A percentile compares a stretch with the other conserved stretches of the same genome.
phyloP scores from a whole-genome alignment of 1,284 basidiomycete species.

The Cerioporus squamosus region DNA sequence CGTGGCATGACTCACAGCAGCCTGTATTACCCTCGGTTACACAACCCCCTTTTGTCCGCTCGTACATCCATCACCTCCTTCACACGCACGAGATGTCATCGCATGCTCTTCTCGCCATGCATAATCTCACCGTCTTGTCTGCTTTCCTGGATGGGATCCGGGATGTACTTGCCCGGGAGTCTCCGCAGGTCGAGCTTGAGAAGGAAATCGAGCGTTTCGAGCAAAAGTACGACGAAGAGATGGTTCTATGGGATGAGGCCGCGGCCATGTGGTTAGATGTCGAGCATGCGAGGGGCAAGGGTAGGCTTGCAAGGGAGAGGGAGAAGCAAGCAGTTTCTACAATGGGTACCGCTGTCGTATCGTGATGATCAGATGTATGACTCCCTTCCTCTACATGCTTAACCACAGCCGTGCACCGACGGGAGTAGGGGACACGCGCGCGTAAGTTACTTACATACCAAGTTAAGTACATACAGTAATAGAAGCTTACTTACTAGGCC shows the following conservation, averaged over 20 bases:
- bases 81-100: constrained; percentile 89
- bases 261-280: constrained; percentile 61
- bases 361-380: constrained; percentile 11
- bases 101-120: constrained; percentile 70
- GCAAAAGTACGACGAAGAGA: constrained; percentile 52
- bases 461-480: no score
- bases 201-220: constrained; percentile 57
- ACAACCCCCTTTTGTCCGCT: constrained; percentile 57
- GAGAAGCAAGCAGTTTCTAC: constrained; percentile 27
- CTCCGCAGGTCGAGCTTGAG: constrained; percentile 38
- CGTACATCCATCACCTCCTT: constrained; percentile 81
- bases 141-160: constrained; percentile 66
- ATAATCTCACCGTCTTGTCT: constrained; percentile 72
- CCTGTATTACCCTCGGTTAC: constrained; percentile 12
- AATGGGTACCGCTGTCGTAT: constrained; percentile 23
- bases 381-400: no score
- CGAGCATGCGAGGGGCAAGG: constrained; percentile 68
- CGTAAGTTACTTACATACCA: no score
- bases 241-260: constrained; percentile 55
- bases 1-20: constrained; percentile 18
- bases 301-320: constrained; percentile 60
- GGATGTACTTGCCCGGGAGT: constrained; percentile 35
- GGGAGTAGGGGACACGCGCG: no score
- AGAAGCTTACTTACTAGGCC: background rate
- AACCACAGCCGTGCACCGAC: no score